These are phyloP conservation scores for Asparagopsis taxiformis DNA, from an alignment of 31 red algal species.

Conservation along the genomic window DNA sequence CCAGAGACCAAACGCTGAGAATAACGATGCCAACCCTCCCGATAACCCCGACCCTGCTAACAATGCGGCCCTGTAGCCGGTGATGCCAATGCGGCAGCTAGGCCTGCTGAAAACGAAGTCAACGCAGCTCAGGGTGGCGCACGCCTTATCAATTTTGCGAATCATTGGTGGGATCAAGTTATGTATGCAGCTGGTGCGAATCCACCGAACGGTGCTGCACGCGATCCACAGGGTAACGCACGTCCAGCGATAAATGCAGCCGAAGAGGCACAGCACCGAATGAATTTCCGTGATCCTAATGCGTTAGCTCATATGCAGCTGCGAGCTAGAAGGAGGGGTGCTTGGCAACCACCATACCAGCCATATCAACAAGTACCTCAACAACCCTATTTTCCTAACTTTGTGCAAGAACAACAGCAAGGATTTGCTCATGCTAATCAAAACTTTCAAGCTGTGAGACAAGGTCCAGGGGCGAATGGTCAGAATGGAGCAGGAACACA, in stretches of 20 bases:
- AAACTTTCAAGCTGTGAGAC: too few relatives aligned
- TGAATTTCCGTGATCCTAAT: constrained; percentile 43
- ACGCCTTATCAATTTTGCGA: constrained; percentile 51
- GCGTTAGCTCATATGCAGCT: constrained; percentile 56
- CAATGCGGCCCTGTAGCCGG: background rate
- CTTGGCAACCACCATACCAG: constrained; percentile 5
- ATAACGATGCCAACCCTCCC: constrained; percentile 13
- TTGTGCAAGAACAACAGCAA: background rate
- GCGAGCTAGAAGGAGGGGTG: constrained; percentile 31
- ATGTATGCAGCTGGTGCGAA: constrained; percentile 47
- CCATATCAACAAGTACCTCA: constrained; percentile 6
- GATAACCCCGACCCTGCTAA: too few relatives aligned
- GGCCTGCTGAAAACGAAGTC: constrained; percentile 2
- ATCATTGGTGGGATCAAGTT: constrained; percentile 52
- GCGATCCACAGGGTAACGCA: too few relatives aligned
- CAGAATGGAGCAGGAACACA: too few relatives aligned
- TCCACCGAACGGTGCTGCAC: too few relatives aligned
- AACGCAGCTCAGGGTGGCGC: constrained; percentile 35
- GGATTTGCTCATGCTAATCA: background rate
- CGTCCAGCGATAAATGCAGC: too few relatives aligned
- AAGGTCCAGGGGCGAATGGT: too few relatives aligned
- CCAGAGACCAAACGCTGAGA: constrained; percentile 12
- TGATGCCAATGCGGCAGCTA: background rate
- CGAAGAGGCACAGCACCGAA: too few relatives aligned
- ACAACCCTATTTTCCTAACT: constrained; percentile 8